phyloP scores from a whole-genome alignment of 192 early-diverging fungal genomes.

The Coemansia biformis region DNA sequence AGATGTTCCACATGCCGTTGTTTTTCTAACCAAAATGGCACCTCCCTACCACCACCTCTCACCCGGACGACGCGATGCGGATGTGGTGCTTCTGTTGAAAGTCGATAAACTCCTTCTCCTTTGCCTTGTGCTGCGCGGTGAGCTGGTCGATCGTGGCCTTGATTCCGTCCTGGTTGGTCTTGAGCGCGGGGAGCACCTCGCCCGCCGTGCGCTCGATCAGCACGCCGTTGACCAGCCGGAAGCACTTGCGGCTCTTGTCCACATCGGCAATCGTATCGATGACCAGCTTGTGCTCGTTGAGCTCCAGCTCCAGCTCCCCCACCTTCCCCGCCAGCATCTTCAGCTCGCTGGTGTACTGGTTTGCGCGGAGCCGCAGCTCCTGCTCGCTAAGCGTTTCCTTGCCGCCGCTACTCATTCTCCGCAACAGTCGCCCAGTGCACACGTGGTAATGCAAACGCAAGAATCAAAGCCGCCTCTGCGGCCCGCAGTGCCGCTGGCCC shows the following conservation, averaged over 20 bases:
- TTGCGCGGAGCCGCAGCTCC: conserved; percentile 45
- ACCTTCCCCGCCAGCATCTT: conserved; percentile 82
- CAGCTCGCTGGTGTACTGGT: conserved; percentile 71
- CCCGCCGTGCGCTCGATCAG: conserved; percentile 87
- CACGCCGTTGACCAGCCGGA: conserved; percentile 89
- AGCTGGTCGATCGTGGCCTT: conserved; percentile 70
- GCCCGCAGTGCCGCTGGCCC: too few species aligned
- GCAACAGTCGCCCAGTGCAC: too few species aligned
- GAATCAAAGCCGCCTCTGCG: too few species aligned
- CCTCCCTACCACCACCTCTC: neutral
- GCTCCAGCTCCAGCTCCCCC: conserved; percentile 88
- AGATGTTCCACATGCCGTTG: neutral
- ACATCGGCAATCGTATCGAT: conserved; percentile 88
- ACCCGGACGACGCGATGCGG: conserved; percentile 50
- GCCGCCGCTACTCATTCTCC: conserved; percentile 3
- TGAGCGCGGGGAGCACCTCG: conserved; percentile 85
- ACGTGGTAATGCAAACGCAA: neutral
- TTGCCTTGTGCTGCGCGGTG: conserved; percentile 73
- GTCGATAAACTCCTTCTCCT: conserved; percentile 81
- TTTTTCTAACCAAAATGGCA: neutral
- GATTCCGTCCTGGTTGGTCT: conserved; percentile 82
- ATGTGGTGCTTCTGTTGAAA: conserved; percentile 91
- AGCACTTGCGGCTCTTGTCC: conserved; percentile 80
- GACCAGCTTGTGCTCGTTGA: conserved; percentile 83
- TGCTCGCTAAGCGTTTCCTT: conserved; percentile 21